Base-by-base conservation (phyloP, 352 stramenopile species). In the Pythium sp. region DNA sequence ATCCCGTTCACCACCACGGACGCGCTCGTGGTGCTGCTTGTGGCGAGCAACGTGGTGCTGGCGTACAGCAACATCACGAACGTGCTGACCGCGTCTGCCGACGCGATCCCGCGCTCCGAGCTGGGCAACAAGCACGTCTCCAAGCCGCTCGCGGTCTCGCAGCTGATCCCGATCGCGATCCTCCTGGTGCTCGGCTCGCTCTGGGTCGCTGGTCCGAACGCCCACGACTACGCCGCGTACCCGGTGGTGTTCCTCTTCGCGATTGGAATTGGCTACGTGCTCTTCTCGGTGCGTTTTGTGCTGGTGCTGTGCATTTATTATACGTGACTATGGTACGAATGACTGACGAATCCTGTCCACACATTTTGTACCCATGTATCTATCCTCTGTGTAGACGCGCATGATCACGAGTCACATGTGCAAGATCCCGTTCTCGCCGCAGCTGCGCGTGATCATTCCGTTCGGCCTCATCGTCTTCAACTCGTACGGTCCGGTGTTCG, bases 371-470 rank as follows among this genome's bases (percentile, higher is more conserved):
- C n/a, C 56, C 56, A 62, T 60, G 12, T 60, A 26, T 62, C n/a
- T 28, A 14, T 28, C 24, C 5, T 58, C 28, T 20, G 14, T 34
- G 30, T 66, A 95, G 86, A 94, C 86, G 34, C 86, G 86, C 70
- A 96, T 96, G 88, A 96, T 94, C 71, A 77, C 90, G 60, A 92
- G 85, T 75, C 88, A 96, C 79, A 96, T 96, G 88, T 96, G 86
- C 76, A 96, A 96, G 76, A 82, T 96, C 28, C 85, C 86, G 56
- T 96, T 91, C 70, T 86, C 86, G 47, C 82, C 81, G 34, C 88
- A 96, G 70, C 72, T 93, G 12, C 88, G 86, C 46, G 85, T 96
- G 41, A 82, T 96, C 63, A 79, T 96, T 2, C 88, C 88, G 22
- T 87, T 92, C 62, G 82, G 77, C 0, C 73, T 92, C 49, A 77